Evolutionary conservation across 345 rosid genomes (phyloP).

Genomic region (Psidium friedrichsthalianum): DNA sequence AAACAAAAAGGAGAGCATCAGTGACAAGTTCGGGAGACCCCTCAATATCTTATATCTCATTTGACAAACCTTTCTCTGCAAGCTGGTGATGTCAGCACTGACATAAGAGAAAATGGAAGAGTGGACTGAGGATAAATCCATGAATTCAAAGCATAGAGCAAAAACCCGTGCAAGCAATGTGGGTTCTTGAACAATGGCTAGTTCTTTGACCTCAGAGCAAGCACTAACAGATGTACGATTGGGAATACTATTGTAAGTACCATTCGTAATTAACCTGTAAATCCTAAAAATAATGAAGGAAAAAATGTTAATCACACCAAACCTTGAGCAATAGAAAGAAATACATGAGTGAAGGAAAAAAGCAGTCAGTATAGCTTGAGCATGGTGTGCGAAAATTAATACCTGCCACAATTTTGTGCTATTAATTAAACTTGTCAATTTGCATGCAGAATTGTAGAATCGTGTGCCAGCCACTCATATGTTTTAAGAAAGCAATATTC

Average conservation of each 20-base stretch:
- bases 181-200: conserved; percentile 18
- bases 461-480: background rate
- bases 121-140: conserved; percentile 93
- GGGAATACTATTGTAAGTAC: conserved; percentile 39
- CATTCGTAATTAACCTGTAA: conserved; percentile 41
- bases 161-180: conserved; percentile 25
- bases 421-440: background rate
- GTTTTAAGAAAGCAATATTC: background rate
- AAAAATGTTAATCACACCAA: background rate
- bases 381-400: background rate
- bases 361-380: background rate
- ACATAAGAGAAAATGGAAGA: conserved; percentile 63
- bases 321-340: background rate
- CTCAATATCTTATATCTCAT: background rate
- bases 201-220: conserved; percentile 1
- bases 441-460: background rate
- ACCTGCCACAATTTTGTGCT: background rate
- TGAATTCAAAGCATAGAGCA: conserved; percentile 55
- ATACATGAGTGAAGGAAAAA: background rate
- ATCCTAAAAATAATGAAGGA: conserved; percentile 34
- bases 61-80: conserved; percentile 55
- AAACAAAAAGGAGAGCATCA: conserved; percentile 9
- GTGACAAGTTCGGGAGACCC: background rate
- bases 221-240: background rate
- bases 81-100: conserved; percentile 42